A percentile compares a stretch with the other conserved stretches of the same genome.
These are phyloP conservation scores for Pisolithus microcarpus DNA, from an alignment of 768 basidiomycete genomes.

Conservation along the genomic window DNA sequence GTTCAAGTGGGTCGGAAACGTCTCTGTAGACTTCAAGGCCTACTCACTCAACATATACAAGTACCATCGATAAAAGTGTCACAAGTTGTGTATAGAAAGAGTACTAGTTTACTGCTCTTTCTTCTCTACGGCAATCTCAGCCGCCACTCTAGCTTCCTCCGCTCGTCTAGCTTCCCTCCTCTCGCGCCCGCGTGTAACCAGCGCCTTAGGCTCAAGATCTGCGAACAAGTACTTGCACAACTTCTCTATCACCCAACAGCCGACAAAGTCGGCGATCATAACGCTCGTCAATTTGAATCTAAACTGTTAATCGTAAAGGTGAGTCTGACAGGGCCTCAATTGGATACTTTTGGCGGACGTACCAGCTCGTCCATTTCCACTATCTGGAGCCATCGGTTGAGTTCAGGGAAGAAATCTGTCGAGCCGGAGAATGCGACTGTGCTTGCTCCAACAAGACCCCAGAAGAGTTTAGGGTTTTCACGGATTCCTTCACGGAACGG, in stretches of 20 bases:
- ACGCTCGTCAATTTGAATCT: constrained; percentile 64
- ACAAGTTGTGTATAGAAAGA: neutral
- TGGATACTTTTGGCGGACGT: constrained; percentile 27
- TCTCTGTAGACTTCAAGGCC: too few species aligned
- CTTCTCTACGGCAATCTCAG: constrained; percentile 24
- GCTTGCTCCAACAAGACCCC: constrained; percentile 83
- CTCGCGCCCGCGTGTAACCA: constrained; percentile 81
- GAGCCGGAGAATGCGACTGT: constrained; percentile 90
- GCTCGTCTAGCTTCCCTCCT: constrained; percentile 58
- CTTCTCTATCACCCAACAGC: constrained; percentile 80
- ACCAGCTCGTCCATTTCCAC: constrained; percentile 81
- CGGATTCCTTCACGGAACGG: constrained; percentile 98
- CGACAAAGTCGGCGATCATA: constrained; percentile 86
- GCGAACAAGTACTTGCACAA: constrained; percentile 84
- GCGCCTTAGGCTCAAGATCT: constrained; percentile 73
- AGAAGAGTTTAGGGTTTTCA: constrained; percentile 91
- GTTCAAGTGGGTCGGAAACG: too few species aligned
- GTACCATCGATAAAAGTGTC: neutral
- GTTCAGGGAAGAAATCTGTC: constrained; percentile 90
- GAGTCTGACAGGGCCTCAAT: neutral
- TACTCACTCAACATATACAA: too few species aligned
- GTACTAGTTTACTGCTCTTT: constrained; percentile 27
- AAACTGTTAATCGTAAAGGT: constrained; percentile 49
- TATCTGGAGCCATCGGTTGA: constrained; percentile 95
- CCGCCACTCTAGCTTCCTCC: constrained; percentile 31